Conservation (phyloP, 768 basidiomycete genomes). For the Pleurotus salmoneostramineus region DNA sequence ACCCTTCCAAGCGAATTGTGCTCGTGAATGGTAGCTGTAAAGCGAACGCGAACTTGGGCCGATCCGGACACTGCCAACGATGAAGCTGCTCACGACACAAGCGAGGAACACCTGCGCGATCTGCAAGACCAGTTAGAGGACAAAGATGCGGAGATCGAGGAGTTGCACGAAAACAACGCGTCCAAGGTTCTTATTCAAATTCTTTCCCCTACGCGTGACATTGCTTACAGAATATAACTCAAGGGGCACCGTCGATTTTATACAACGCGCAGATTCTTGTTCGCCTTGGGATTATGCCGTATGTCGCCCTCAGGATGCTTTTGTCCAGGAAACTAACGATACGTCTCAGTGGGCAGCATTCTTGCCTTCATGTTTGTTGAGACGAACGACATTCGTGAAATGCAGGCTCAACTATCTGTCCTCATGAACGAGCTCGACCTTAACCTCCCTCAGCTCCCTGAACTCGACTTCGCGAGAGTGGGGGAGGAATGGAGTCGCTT, state of each 20-base stretch:
- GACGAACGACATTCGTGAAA: conserved; percentile 60
- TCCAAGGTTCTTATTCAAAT: background rate
- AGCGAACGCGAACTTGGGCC: conserved; percentile 26
- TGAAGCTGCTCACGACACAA: background rate
- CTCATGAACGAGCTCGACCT: conserved; percentile 72
- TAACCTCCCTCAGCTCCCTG: conserved; percentile 57
- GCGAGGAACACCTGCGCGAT: background rate
- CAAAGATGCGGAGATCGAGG: conserved; percentile 1
- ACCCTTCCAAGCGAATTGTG: background rate
- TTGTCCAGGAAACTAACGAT: background rate
- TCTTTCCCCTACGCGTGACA: background rate
- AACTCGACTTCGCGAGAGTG: conserved; percentile 62
- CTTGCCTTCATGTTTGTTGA: conserved; percentile 65
- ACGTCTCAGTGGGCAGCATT: conserved; percentile 54
- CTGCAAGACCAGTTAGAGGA: background rate
- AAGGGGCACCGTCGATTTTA: conserved; percentile 24
- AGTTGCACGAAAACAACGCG: background rate
- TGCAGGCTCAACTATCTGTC: conserved; percentile 64
- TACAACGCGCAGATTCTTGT: conserved; percentile 52
- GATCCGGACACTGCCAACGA: conserved; percentile 13
- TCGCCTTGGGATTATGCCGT: conserved; percentile 66
- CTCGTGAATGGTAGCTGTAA: conserved; percentile 26
- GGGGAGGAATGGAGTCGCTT: conserved; percentile 71
- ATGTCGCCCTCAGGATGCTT: conserved; percentile 23
- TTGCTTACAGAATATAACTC: background rate